These are phyloP conservation scores for Candida vaughaniae DNA, from an alignment of 805 yeast species.

Conservation along the genomic window DNA sequence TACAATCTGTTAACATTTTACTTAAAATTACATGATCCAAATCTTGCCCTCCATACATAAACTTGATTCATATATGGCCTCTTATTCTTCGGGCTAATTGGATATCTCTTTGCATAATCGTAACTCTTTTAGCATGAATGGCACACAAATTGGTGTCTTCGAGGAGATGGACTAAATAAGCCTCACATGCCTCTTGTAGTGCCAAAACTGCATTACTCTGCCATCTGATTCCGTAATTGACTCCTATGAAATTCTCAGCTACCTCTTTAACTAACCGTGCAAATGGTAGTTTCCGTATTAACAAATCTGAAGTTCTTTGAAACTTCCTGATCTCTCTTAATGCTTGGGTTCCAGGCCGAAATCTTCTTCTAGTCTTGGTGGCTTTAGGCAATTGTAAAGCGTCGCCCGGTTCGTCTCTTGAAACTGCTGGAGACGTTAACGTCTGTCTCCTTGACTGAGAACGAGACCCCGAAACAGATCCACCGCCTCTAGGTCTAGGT, in stretches of 20 bases:
- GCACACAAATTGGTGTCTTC: constrained; percentile 81
- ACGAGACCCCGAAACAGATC: neutral
- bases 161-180: constrained; percentile 66
- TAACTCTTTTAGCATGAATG: constrained; percentile 77
- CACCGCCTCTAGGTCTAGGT: neutral
- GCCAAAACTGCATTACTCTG: constrained; percentile 76
- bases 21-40: no score
- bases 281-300: constrained; percentile 72
- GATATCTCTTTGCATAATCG: constrained; percentile 81
- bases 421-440: constrained; percentile 29
- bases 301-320: constrained; percentile 65
- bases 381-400: constrained; percentile 29
- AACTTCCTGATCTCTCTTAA: constrained; percentile 65
- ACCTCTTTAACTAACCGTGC: constrained; percentile 75
- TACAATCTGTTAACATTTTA: no score
- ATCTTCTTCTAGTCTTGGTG: constrained; percentile 36
- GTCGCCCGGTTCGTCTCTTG: constrained; percentile 56
- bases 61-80: constrained; percentile 42
- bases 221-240: constrained; percentile 66
- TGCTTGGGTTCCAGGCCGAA: constrained; percentile 66
- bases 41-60: no score
- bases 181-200: constrained; percentile 79
- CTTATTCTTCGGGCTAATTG: constrained; percentile 77
- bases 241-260: constrained; percentile 57
- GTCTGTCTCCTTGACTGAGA: constrained; percentile 4